A percentile compares a stretch with the other conserved stretches of the same genome.
These are phyloP conservation scores for Ilex asprella DNA, from an alignment of 257 asterid species.

Conservation along the genomic window DNA sequence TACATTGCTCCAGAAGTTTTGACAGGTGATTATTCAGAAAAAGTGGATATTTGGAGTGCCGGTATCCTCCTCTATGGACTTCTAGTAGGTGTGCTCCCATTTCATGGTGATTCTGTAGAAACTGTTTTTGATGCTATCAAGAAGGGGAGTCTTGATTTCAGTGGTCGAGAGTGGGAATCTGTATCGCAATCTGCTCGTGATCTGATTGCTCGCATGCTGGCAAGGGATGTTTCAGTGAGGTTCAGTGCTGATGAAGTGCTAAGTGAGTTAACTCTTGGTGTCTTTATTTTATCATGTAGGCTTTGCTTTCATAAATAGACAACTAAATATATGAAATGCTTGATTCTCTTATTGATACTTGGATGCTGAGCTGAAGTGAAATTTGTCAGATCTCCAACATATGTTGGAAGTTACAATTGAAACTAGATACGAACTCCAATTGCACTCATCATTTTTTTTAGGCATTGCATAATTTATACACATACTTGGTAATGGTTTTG, in stretches of 20 bases:
- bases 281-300: neutral
- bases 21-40: constrained; percentile 74
- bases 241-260: constrained; percentile 65
- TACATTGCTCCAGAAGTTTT: constrained; percentile 88
- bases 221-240: constrained; percentile 48
- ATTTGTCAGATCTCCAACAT: no score
- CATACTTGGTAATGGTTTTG: no score
- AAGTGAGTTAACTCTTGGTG: constrained; percentile 40
- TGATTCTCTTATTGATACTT: no score
- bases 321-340: no score
- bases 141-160: constrained; percentile 55
- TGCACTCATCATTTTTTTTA: no score
- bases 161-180: constrained; percentile 57
- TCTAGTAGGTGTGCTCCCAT: constrained; percentile 73
- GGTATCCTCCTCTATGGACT: constrained; percentile 89
- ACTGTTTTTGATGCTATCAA: constrained; percentile 69
- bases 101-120: constrained; percentile 68
- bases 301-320: neutral
- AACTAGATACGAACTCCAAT: no score
- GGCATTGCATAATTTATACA: no score
- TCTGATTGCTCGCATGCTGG: constrained; percentile 63
- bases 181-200: constrained; percentile 73
- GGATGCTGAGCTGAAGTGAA: no score
- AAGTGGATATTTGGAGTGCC: constrained; percentile 87
- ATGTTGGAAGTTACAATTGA: no score